These are phyloP conservation scores for Pyrus betulifolia DNA, from an alignment of 306 rosid species.

Conservation along the genomic window DNA sequence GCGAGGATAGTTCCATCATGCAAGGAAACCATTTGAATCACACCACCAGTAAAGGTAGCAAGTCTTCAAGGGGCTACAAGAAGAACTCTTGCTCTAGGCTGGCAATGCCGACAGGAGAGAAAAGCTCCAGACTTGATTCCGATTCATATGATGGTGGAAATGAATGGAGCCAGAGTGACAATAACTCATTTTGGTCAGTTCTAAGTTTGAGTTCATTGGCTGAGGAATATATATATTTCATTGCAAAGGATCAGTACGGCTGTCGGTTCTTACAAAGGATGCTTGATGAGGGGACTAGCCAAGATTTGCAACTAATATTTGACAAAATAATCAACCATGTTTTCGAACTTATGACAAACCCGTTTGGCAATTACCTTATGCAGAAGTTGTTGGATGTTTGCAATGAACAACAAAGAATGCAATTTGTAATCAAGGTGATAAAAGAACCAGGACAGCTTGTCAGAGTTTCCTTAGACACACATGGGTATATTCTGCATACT, in stretches of 20 bases:
- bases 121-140: conserved; percentile 13
- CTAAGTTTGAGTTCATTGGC: conserved; percentile 25
- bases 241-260: conserved; percentile 72
- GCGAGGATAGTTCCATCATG: conserved; percentile 36
- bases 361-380: conserved; percentile 78
- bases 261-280: conserved; percentile 54
- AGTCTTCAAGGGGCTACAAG: conserved; percentile 11
- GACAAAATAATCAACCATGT: conserved; percentile 40
- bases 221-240: conserved; percentile 29
- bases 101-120: conserved; percentile 8
- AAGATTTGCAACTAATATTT: conserved; percentile 44
- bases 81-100: conserved; percentile 10
- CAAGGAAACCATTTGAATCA: conserved; percentile 27
- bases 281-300: conserved; percentile 42
- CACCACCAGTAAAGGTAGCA: conserved; percentile 10
- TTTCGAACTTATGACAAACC: conserved; percentile 57
- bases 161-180: conserved; percentile 11
- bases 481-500: conserved; percentile 36
- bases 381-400: conserved; percentile 66
- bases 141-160: conserved; percentile 1
- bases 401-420: conserved; percentile 42
- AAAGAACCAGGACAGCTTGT: conserved; percentile 48
- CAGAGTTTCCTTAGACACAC: conserved; percentile 50
- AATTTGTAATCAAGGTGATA: conserved; percentile 39
- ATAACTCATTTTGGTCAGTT: conserved; percentile 2